phyloP scores from a whole-genome alignment of 2,329 filamentous ascomycete genomes.

The Fusarium burgessii region DNA sequence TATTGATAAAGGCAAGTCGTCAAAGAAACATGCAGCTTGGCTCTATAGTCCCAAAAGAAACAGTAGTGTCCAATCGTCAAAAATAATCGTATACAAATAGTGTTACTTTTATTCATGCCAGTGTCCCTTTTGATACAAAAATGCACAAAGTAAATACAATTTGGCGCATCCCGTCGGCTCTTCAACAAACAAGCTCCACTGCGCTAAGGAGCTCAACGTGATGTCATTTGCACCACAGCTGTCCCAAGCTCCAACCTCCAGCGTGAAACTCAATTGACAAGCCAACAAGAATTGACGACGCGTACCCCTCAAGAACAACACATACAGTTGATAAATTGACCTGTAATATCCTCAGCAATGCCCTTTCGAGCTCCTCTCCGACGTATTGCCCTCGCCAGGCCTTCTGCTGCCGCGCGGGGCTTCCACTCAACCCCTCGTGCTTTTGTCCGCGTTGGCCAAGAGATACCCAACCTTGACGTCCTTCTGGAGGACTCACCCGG shows the following conservation, averaged over 20 bases:
- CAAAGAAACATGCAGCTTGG: not conserved
- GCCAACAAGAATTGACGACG: conserved; percentile 29
- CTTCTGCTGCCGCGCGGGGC: conserved; percentile 48
- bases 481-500: conserved; percentile 88
- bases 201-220: conserved; percentile 33
- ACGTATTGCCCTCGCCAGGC: conserved; percentile 49
- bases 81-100: not conserved
- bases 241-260: conserved; percentile 26
- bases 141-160: not conserved
- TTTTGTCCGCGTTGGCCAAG: conserved; percentile 81
- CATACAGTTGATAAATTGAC: not conserved
- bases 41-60: not conserved
- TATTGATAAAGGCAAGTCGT: not conserved
- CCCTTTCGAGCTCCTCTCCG: conserved; percentile 54
- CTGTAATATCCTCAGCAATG: conserved; percentile 45
- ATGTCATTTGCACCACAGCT: conserved; percentile 41
- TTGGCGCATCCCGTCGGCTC: not conserved
- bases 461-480: conserved; percentile 80
- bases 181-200: conserved; percentile 9
- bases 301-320: conserved; percentile 6
- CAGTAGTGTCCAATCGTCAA: not conserved
- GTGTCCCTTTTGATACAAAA: not conserved
- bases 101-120: not conserved
- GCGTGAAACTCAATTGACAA: conserved; percentile 11
- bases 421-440: conserved; percentile 75